A percentile compares a stretch with the other conserved stretches of the same genome.
Evolutionary conservation across 2,329 filamentous ascomycete genomes (phyloP).

Genomic region (Aureobasidium sp.): DNA sequence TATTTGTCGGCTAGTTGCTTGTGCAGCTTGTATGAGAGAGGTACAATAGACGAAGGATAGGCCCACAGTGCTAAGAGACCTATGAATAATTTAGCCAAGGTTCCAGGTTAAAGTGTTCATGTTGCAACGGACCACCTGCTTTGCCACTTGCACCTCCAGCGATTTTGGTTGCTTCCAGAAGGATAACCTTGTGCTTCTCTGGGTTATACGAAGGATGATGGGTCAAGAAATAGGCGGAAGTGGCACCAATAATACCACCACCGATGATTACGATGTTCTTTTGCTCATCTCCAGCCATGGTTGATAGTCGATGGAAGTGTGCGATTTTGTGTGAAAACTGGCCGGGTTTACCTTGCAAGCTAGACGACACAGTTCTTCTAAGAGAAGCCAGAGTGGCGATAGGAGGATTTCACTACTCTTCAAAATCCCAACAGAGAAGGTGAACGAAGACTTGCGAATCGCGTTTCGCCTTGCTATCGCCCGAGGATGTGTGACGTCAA

Average conservation of each 20-base stretch:
- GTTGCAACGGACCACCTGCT: slow-evolving; percentile 47
- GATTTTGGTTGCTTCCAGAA: slow-evolving; percentile 77
- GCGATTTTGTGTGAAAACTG: not conserved
- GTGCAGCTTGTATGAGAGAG: slow-evolving; percentile 76
- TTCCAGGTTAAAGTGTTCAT: too few species aligned
- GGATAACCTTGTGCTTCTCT: slow-evolving; percentile 64
- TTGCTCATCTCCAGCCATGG: slow-evolving; percentile 20
- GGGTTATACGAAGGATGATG: slow-evolving; percentile 75
- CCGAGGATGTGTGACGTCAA: slow-evolving; percentile 4
- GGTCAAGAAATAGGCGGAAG: slow-evolving; percentile 84
- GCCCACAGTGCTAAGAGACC: slow-evolving; percentile 87
- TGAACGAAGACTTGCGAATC: slow-evolving; percentile 9
- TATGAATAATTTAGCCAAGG: too few species aligned
- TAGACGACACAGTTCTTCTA: not conserved
- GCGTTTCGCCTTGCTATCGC: not conserved
- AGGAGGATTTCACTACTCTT: not conserved
- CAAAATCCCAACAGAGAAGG: slow-evolving; percentile 6
- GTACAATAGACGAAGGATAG: slow-evolving; percentile 75
- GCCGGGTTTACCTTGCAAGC: not conserved
- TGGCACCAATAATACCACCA: slow-evolving; percentile 87
- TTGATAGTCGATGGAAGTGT: slow-evolving; percentile 12
- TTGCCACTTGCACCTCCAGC: slow-evolving; percentile 93
- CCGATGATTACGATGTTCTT: slow-evolving; percentile 41
- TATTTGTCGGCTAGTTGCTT: slow-evolving; percentile 78
- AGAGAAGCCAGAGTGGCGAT: slow-evolving; percentile 9